phyloP scores from a whole-genome alignment of 345 rosid genomes.

The Populus euphratica region DNA sequence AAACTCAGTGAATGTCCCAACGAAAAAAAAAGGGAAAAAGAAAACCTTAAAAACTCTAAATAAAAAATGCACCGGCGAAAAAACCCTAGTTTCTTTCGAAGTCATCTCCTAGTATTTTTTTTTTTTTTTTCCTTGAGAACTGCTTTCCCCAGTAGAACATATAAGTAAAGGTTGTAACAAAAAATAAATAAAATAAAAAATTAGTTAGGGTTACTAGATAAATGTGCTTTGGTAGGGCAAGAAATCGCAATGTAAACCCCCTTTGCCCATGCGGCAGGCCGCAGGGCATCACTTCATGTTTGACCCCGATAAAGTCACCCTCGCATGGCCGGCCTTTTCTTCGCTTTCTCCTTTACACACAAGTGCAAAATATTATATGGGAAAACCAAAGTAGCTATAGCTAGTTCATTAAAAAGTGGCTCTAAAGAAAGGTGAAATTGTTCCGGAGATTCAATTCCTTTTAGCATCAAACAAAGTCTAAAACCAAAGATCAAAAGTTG shows the following conservation, averaged over 20 bases:
- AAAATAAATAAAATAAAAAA: too few relatives aligned
- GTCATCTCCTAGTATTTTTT: too few relatives aligned
- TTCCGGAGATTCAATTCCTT: constrained; percentile 35
- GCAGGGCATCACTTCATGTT: constrained; percentile 24
- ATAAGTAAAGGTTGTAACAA: too few relatives aligned
- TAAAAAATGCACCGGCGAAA: too few relatives aligned
- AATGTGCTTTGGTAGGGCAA: neutral
- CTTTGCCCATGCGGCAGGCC: neutral
- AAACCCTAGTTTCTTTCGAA: too few relatives aligned
- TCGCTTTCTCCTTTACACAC: constrained; percentile 10
- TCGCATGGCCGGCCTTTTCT: constrained; percentile 22
- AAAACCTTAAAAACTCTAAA: too few relatives aligned
- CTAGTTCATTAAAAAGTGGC: constrained; percentile 4
- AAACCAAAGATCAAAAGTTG: constrained; percentile 27
- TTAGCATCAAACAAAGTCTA: constrained; percentile 32
- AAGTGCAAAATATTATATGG: neutral
- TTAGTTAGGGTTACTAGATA: neutral
- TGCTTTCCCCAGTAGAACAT: too few relatives aligned
- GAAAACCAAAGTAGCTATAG: constrained; percentile 6
- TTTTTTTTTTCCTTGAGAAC: too few relatives aligned
- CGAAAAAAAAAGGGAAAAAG: neutral
- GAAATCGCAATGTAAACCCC: neutral
- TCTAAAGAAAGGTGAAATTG: neutral
- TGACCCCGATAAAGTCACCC: constrained; percentile 39
- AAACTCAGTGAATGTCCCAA: neutral